These are phyloP conservation scores for Podaxis mareebaensis DNA, from an alignment of 768 basidiomycete genomes.

Conservation along the genomic window DNA sequence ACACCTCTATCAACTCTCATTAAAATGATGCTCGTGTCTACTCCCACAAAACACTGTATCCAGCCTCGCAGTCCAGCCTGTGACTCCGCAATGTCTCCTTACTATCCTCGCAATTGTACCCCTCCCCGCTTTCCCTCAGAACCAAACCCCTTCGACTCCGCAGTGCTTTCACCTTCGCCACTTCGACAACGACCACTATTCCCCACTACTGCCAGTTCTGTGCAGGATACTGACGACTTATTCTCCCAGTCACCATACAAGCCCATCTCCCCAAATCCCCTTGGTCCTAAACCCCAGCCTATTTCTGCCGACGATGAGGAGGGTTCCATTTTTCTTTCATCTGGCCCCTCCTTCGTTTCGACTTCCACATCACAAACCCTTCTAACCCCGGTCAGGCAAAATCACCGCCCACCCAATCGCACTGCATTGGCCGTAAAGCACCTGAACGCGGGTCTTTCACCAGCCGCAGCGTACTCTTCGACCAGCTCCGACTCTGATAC, in stretches of 20 bases:
- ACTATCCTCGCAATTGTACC: constrained; percentile 35
- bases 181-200: constrained; percentile 47
- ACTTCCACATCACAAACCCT: constrained; percentile 49
- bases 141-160: constrained; percentile 46
- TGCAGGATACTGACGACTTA: constrained; percentile 46
- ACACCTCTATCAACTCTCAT: constrained; percentile 27
- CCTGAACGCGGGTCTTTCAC: constrained; percentile 27
- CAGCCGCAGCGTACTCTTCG: constrained; percentile 21
- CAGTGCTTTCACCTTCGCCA: constrained; percentile 68
- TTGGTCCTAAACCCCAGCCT: constrained; percentile 37
- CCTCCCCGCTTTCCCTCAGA: constrained; percentile 33
- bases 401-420: constrained; percentile 39
- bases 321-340: constrained; percentile 56
- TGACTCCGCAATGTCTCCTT: constrained; percentile 35
- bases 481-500: constrained; percentile 24
- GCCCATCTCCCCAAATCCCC: constrained; percentile 27
- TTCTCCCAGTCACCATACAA: constrained; percentile 56
- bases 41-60: constrained; percentile 41
- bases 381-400: constrained; percentile 61
- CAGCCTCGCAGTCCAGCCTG: constrained; percentile 27
- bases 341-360: constrained; percentile 46
- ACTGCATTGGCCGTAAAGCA: constrained; percentile 41
- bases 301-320: constrained; percentile 56
- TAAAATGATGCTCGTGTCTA: constrained; percentile 45
- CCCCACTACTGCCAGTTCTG: constrained; percentile 26